Base-by-base conservation (phyloP, 192 early-diverging fungal species). In the Gamsiella multidivaricata region DNA sequence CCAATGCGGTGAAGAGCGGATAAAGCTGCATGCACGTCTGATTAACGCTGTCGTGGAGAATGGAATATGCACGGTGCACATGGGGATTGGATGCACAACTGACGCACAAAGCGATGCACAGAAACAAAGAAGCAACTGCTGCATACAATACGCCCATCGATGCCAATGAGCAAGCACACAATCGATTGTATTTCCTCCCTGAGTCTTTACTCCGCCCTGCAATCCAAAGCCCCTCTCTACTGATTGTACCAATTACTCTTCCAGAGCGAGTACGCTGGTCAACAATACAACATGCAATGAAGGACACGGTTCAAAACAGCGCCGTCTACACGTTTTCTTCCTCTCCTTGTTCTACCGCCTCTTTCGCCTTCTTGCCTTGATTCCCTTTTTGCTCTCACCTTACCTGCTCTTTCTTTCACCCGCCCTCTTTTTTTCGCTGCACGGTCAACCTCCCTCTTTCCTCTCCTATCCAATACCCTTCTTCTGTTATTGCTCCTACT, bases 61-160 rank as follows among this genome's bases (percentile, higher is more conserved):
- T 68, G 65, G 65, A 69, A 69, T 60, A 69, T 60, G n/a, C n/a
- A n/a, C n/a, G 55, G 55, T 28, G 60, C 60, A 37, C 67, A 69
- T 61, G 65, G 29, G 41, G 52, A 68, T 68, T 17, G 22, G 15
- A 26, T 39, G 45, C 25, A 18, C 53, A 25, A 28, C 28, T 34
- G 5, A 23, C 20, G 0, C 55, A 15, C n/a, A 54, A 11, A 54
- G 22, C 20, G 11, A 17, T n/a, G 53, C 53, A 54, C 18, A 31
- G 8, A 31, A 14, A 54, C 15, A 39, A 39, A 39, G 7, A 39
- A 39, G 37, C 12, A 39, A 12, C 37, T 9, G 37, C 37, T 39
- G 37, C 37, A 41, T 7, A 41, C 39, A 41, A 14, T 18, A 18
- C 45, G n/a, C 45, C 9, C 15, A n/a, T 18, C 9, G 45, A n/a